Conservation (phyloP, 441 rosid species). For the Populus hybrid region DNA sequence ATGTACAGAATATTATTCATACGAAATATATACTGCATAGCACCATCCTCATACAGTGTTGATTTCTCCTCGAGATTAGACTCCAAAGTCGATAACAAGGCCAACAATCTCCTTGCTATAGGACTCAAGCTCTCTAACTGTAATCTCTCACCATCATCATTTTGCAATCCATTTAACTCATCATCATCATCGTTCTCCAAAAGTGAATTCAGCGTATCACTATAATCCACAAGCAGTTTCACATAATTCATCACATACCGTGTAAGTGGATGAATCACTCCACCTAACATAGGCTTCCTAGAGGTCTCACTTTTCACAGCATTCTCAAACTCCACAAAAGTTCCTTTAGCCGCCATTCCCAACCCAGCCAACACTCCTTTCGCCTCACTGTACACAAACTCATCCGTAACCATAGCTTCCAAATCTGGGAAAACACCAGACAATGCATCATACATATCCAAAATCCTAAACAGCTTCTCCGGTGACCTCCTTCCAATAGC, state of each 20-base stretch:
- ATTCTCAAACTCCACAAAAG: conserved; percentile 91
- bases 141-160: conserved; percentile 6
- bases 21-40: conserved; percentile 64
- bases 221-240: conserved; percentile 81
- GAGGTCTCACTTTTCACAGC: conserved; percentile 75
- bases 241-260: conserved; percentile 95
- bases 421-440: conserved; percentile 51
- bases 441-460: conserved; percentile 91
- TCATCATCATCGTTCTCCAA: conserved; percentile 45
- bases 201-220: conserved; percentile 59
- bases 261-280: conserved; percentile 76
- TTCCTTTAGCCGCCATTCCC: conserved; percentile 77
- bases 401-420: conserved; percentile 58
- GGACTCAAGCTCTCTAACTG: conserved; percentile 48
- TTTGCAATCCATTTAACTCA: not conserved
- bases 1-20: conserved; percentile 87
- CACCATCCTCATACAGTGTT: conserved; percentile 30
- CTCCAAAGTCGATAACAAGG: conserved; percentile 59
- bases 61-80: conserved; percentile 88
- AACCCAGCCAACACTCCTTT: conserved; percentile 57
- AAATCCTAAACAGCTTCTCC: conserved; percentile 86
- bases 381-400: conserved; percentile 54
- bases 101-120: conserved; percentile 52
- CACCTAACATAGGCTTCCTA: conserved; percentile 60
- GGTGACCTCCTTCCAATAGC: conserved; percentile 72